These are phyloP conservation scores for Erythrophleum fordii DNA, from an alignment of 306 rosid genomes.

Conservation along the genomic window DNA sequence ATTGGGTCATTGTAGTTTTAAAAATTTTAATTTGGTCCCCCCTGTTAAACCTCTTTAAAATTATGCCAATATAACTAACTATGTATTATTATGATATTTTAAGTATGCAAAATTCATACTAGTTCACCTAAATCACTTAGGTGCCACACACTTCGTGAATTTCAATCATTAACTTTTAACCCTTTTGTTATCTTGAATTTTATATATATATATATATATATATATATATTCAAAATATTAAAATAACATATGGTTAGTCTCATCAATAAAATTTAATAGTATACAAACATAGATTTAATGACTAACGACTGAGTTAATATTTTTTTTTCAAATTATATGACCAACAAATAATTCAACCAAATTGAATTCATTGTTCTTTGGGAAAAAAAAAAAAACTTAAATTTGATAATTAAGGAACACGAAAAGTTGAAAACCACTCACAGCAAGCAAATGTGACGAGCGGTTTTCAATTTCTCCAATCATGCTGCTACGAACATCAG, in stretches of 20 bases:
- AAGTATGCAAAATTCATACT: not conserved
- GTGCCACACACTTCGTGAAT: not conserved
- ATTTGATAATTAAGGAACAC: not conserved
- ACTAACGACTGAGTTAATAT: not conserved
- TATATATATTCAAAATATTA: not conserved
- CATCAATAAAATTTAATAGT: not conserved
- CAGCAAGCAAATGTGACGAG: conserved; percentile 96
- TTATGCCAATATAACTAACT: not conserved
- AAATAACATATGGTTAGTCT: not conserved
- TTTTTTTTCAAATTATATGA: not conserved
- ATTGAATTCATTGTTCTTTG: not conserved
- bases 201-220: no score
- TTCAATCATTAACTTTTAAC: not conserved
- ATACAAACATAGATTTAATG: not conserved
- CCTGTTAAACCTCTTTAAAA: not conserved
- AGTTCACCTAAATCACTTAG: not conserved
- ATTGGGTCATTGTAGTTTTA: not conserved
- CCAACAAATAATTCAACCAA: not conserved
- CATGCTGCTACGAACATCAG: conserved; percentile 95
- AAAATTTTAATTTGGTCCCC: not conserved
- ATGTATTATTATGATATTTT: not conserved
- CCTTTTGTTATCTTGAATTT: no score
- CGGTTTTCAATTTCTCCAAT: conserved; percentile 98
- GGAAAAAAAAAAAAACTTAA: not conserved
- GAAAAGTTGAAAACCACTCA: conserved; percentile 49